Percentiles rank a stretch among this genome's conserved stretches.
Evolutionary conservation across 495 filamentous ascomycete species (phyloP).

Genomic region (Wilcoxina mikolae): DNA sequence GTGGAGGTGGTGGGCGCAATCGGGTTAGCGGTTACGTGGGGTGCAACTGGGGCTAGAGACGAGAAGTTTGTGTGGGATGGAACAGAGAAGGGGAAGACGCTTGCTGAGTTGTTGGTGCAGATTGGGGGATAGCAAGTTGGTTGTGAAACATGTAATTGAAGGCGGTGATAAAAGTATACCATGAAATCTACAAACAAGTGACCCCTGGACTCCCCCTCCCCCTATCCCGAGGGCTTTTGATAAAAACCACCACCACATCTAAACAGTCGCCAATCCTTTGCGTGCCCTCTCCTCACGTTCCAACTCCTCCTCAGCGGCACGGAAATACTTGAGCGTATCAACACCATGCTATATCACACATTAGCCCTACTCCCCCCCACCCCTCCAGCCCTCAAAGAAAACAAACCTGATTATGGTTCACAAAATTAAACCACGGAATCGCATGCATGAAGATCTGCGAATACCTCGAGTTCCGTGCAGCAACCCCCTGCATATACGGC

Average conservation of each 20-base stretch:
- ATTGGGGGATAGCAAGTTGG: conserved; percentile 4
- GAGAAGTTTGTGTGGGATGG: conserved; percentile 24
- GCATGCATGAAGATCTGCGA: conserved; percentile 65
- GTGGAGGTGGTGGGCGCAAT: conserved; percentile 15
- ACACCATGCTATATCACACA: conserved; percentile 57
- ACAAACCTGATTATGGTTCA: conserved; percentile 72
- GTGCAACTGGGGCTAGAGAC: conserved; percentile 21
- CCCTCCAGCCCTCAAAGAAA: background rate
- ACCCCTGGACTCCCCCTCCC: too few species aligned
- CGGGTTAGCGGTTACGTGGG: conserved; percentile 21
- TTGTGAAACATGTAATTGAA: too few species aligned
- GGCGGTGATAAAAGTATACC: too few species aligned
- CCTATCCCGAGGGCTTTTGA: too few species aligned
- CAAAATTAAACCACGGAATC: conserved; percentile 92
- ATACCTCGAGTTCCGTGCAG: conserved; percentile 83
- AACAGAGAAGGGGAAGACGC: conserved; percentile 11
- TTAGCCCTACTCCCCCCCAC: background rate
- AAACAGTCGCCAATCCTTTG: too few species aligned
- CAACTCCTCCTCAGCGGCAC: conserved; percentile 84
- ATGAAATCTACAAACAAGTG: too few species aligned
- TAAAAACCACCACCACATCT: too few species aligned
- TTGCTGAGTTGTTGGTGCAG: conserved; percentile 2
- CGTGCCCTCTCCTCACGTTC: conserved; percentile 46
- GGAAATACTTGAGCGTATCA: conserved; percentile 96
- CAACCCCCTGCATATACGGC: conserved; percentile 84